Base-by-base conservation (phyloP, 306 rosid species). In the Biancaea sappan region DNA sequence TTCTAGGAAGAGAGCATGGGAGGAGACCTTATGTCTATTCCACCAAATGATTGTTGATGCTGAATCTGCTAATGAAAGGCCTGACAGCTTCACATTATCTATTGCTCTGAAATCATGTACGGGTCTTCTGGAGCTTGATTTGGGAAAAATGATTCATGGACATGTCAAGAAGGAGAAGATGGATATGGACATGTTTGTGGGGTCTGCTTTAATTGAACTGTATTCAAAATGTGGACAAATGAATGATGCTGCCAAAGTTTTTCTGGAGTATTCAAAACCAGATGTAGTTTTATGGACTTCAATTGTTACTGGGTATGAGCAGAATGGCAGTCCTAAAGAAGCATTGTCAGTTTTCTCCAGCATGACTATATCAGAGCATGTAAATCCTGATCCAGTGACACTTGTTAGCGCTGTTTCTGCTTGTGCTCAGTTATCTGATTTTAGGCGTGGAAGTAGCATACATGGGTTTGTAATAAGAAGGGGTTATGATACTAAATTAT, bases 281-380 rank as follows among this genome's bases (percentile, higher is more conserved):
- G 94, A 91, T 68, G 87, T 89, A 26, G 84, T 89, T 87, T 50
- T 91, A 37, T 88, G 93, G 88, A 91, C 97, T 54, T 86, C 87
- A 7, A 80, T 89, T 77, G 80, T 88, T 67, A 86, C 77, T 52
- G 94, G 96, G 74, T 84, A 89, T 75, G 94, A 93, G 81, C 89
- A 80, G 78, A 80, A 75, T 71, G 88, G 87, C 4, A 32, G 51
- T 69, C 88, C 88, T 5, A 87, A 83, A 35, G 81, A 80, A 52
- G 89, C 96, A 6, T 54, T 89, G n/a, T 71, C 76, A 1, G 86
- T 89, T 77, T 81, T 91, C 78, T 84, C 92, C 9, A 74, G 13
- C 53, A 85, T 91, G 92, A 85, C 78, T 66, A 75, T 47, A 34
- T 72, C 11, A 2, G 82, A 84, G 58, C 35, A 21, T 19, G 24